Evolutionary conservation across 2,329 filamentous ascomycete species (phyloP), one percentile per base, ranked within the genome.

Genomic region (Catunica adiposa): DNA sequence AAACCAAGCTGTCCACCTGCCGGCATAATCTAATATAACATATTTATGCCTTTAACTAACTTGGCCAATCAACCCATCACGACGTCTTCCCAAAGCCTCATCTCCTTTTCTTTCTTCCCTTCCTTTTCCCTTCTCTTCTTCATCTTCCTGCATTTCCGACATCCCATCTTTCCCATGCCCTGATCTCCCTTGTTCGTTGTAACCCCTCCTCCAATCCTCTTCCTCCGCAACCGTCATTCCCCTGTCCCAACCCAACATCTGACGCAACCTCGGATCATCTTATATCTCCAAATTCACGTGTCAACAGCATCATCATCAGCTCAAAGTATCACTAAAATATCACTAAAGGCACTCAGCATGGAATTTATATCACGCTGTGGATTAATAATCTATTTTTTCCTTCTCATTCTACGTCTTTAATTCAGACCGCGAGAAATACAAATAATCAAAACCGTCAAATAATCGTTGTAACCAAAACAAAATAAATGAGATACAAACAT

Each of bases 401-500:
- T 22, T 50, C n/a, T 50, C 23, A 8, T 5, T 7, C n/a, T 23
- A 23, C 29, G 3, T 6, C 17, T 25, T 11, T 23, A 15, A 50
- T 8, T 22, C 15, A 4, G 9, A 50, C 22, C 20, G n/a, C 22
- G 14, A 50, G n/a, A n/a, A n/a, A 9, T n/a, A n/a, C 22, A 50
- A 23, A 50, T 2, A n/a, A n/a, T n/a, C n/a, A n/a, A n/a, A n/a
- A n/a, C n/a, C n/a, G n/a, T n/a, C n/a, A n/a, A n/a, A n/a, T n/a
- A n/a, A n/a, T n/a, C n/a, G n/a, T n/a, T n/a, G n/a, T n/a, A n/a
- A n/a, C 29, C 29, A 44, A 56, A 56, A 51, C 37, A 51, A 9
- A 46, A 46, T 15, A 26, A 52, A 56, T n/a, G n/a, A n/a, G 51
- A 44, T 22, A 42, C 8, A 25, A 53, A n/a, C 44, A 46, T 44